Base-by-base conservation (phyloP, 106 monocot genomes). In the Narthecium ossifragum region DNA sequence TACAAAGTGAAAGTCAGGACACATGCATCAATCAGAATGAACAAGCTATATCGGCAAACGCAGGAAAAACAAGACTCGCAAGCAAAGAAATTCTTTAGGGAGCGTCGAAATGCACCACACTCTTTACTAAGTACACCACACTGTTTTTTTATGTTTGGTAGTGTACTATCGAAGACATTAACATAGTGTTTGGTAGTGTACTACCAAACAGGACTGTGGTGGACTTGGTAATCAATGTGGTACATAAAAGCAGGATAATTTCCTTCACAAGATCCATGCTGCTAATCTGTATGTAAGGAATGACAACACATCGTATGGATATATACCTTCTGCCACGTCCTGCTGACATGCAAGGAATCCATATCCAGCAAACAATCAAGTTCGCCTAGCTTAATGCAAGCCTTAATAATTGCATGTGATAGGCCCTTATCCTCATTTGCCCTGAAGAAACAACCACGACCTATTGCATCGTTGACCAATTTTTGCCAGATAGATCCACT, bases 401-500 rank as follows among this genome's bases (percentile, higher is more conserved):
- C 54, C 33, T 61, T 55, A 3, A 55, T 32, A 23, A 74, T 67
- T 17, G 58, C 54, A n/a, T 27, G 26, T 26, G n/a, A 26, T 8
- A 74, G 34, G 32, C 23, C 46, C 17, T 39, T 17, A 51, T 74
- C 67, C 12, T 67, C 74, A 9, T 20, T 38, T 9, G 67, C 67
- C 37, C 55, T 55, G 18, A 41, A 67, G 60, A 48, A 75, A 37
- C 68, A 75, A 11, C 57, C 63, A 31, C 62, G 38, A 28, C 40
- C 30, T 34, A 63, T 68, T 24, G 75, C 75, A 58, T 75, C 62
- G 1, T 1, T 17, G 18, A 75, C 32, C 43, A 75, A 17, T 47
- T 69, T 63, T 37, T 8, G 33, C 75, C 75, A 75, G 9, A 75
- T 67, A 6, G 32, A 49, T 0, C 37, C 37, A 31, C 66, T 57